Evolutionary conservation across 78 protist genomes (phyloP), one percentile per base, ranked within the genome.

Genomic region (Andalucia godoyi): DNA sequence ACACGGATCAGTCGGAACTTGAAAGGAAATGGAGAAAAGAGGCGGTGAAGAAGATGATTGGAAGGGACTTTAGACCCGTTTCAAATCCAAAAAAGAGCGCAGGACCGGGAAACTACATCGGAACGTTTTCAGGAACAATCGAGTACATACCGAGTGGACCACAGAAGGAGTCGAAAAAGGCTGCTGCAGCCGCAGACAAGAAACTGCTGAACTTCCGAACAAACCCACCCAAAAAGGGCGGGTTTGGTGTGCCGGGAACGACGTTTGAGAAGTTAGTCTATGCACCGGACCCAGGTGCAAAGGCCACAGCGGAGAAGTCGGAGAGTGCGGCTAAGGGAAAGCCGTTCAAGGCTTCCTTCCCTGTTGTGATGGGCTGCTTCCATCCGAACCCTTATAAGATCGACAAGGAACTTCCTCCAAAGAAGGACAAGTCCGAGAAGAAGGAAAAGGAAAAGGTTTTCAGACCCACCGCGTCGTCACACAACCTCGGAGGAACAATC

Each of bases 241-340:
- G 57, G 39, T 63, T 15, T 54, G 69, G 69, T 17, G 50, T 63
- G 36, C 51, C 53, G 8, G 53, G 53, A 25, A 63, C 53, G n/a
- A n/a, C n/a, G n/a, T n/a, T n/a, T n/a, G n/a, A n/a, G n/a, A n/a
- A n/a, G n/a, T n/a, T n/a, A n/a, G n/a, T n/a, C n/a, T n/a, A n/a
- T n/a, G n/a, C n/a, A n/a, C n/a, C n/a, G n/a, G n/a, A n/a, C n/a
- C n/a, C n/a, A n/a, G n/a, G n/a, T n/a, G n/a, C n/a, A n/a, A n/a
- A n/a, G n/a, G n/a, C n/a, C n/a, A n/a, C n/a, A n/a, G n/a, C n/a
- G n/a, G n/a, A n/a, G n/a, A n/a, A n/a, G n/a, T n/a, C n/a, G n/a
- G n/a, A n/a, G n/a, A n/a, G n/a, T n/a, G n/a, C n/a, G n/a, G n/a
- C n/a, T n/a, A n/a, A n/a, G n/a, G n/a, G n/a, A n/a, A n/a, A n/a